These are phyloP conservation scores for Grammothele lineata DNA, from an alignment of 768 basidiomycete species.

Conservation along the genomic window DNA sequence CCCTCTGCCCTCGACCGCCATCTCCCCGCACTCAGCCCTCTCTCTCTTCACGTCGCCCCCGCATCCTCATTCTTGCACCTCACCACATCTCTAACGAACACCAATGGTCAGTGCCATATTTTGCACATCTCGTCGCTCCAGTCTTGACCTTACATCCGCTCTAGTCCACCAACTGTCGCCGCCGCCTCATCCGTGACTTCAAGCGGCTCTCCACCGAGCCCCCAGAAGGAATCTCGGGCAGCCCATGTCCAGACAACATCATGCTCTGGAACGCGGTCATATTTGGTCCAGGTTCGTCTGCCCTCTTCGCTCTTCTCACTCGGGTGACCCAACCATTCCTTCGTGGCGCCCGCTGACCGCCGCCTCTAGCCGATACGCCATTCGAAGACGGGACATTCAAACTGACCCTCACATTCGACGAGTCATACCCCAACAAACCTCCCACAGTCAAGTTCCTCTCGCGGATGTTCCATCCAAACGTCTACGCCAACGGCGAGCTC, in stretches of 20 bases:
- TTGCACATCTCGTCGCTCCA: no score
- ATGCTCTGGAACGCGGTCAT: slow-evolving; percentile 99
- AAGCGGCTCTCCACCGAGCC: slow-evolving; percentile 93
- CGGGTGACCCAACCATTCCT: no score
- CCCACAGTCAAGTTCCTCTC: slow-evolving; percentile 97
- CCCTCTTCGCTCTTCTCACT: no score
- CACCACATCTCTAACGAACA: not conserved
- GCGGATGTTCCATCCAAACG: slow-evolving; percentile 98
- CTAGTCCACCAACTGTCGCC: slow-evolving; percentile 85
- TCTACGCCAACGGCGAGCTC: slow-evolving; percentile 96
- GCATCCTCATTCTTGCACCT: not conserved
- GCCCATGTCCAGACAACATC: slow-evolving; percentile 96
- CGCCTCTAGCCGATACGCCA: slow-evolving; percentile 81
- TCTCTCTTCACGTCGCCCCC: not conserved
- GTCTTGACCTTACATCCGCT: no score
- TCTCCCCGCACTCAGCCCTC: not conserved
- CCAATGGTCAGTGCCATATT: no score
- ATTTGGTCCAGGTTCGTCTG: slow-evolving; percentile 80
- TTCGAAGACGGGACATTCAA: slow-evolving; percentile 99
- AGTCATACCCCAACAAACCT: slow-evolving; percentile 98
- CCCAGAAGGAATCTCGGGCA: slow-evolving; percentile 93
- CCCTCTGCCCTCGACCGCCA: slow-evolving; percentile 12
- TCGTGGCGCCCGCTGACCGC: not conserved
- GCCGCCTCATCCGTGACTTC: slow-evolving; percentile 97
- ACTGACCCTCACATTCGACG: slow-evolving; percentile 91